Conservation (phyloP, 179 eudicot species). For the Silene vulgaris region DNA sequence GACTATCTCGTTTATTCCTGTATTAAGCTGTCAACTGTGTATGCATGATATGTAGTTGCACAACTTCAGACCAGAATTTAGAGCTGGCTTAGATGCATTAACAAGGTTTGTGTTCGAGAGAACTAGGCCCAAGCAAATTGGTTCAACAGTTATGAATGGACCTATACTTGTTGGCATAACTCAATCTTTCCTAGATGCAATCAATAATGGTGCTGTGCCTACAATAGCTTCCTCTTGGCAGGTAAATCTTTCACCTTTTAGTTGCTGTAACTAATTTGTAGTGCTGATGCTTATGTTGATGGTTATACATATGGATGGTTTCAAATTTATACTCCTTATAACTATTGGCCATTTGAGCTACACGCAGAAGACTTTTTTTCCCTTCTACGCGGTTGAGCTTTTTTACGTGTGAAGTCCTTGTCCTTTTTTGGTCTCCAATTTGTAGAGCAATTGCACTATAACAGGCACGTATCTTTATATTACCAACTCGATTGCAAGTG, state of each 20-base stretch:
- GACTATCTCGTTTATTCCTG: conserved; percentile 13
- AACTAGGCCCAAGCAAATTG: conserved; percentile 94
- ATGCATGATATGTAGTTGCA: conserved; percentile 49
- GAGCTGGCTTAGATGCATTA: conserved; percentile 82
- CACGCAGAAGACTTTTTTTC: not conserved
- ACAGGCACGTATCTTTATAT: not conserved
- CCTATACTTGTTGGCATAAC: conserved; percentile 90
- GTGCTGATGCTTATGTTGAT: conserved; percentile 15
- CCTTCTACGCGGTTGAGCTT: conserved; percentile 7
- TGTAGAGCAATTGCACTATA: not conserved
- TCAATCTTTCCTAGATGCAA: conserved; percentile 89
- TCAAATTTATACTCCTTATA: not conserved
- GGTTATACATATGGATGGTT: not conserved
- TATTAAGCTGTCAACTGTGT: not conserved
- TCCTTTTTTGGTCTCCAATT: not conserved
- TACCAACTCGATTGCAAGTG: not conserved
- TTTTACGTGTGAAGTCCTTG: not conserved
- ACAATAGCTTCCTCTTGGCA: conserved; percentile 96
- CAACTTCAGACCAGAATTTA: conserved; percentile 84
- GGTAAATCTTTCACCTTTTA: conserved; percentile 38
- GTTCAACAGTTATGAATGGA: conserved; percentile 86
- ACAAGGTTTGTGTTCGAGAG: conserved; percentile 92
- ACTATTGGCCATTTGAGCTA: conserved; percentile 9
- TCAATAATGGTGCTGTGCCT: conserved; percentile 97
- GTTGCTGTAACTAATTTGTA: not conserved